A percentile compares a stretch with the other conserved stretches of the same genome.
These are phyloP conservation scores for Crepidotus variabilis DNA, from an alignment of 768 basidiomycete genomes.

Conservation along the genomic window DNA sequence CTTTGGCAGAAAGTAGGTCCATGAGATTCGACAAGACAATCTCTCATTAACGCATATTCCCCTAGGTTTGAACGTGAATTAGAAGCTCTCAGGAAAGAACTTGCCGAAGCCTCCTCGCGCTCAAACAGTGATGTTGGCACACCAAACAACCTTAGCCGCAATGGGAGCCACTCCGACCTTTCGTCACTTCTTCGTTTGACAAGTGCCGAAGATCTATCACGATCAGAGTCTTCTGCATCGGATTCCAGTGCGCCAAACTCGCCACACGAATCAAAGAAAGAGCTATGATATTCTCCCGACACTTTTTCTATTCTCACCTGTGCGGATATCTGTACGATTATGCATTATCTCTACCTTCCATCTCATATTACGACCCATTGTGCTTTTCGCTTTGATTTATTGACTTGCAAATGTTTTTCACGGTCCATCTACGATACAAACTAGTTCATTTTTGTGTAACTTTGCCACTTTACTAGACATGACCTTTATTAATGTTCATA, in stretches of 20 bases:
- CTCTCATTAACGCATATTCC: conserved; percentile 9
- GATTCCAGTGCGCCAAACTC: conserved; percentile 6
- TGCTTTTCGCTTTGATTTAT: neutral
- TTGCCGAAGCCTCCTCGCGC: conserved; percentile 65
- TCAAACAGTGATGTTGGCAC: conserved; percentile 41
- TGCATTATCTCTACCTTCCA: neutral
- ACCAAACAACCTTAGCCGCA: conserved; percentile 37
- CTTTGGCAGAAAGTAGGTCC: conserved; percentile 92
- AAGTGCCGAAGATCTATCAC: conserved; percentile 16
- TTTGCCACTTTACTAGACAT: neutral
- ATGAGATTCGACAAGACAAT: conserved; percentile 2
- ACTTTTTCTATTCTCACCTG: neutral
- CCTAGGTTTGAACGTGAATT: conserved; percentile 88
- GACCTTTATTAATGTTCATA: neutral
- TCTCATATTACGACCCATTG: neutral
- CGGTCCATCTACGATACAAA: neutral
- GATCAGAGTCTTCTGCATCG: conserved; percentile 15
- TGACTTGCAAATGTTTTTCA: neutral
- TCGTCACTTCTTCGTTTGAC: conserved; percentile 18
- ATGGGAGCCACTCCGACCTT: conserved; percentile 37
- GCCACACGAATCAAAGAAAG: conserved; percentile 20
- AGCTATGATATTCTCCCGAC: conserved; percentile 15
- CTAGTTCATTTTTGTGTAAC: neutral
- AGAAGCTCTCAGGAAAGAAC: conserved; percentile 85
- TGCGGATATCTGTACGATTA: neutral